Percentiles rank a stretch among this genome's conserved stretches.
Evolutionary conservation across 768 basidiomycete species (phyloP).

Genomic region (Leccinum variicolor): DNA sequence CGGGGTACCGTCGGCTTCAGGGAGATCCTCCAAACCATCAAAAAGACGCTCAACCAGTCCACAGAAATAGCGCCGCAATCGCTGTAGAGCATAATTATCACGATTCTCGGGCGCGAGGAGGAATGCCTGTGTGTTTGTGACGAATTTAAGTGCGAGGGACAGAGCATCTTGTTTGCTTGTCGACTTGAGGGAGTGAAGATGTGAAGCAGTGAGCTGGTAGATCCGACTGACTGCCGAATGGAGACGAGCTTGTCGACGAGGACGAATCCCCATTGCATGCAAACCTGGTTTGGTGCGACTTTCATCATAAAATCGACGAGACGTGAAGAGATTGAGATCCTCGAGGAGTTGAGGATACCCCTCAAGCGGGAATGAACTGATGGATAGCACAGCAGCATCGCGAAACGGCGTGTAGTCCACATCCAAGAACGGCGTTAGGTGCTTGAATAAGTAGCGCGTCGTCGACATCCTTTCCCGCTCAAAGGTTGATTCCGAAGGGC

Average conservation of each 20-base stretch:
- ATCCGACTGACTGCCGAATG: conserved; percentile 88
- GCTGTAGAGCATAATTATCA: conserved; percentile 74
- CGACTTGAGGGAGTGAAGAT: conserved; percentile 67
- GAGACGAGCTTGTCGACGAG: conserved; percentile 71
- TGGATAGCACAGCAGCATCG: conserved; percentile 82
- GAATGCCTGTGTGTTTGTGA: conserved; percentile 76
- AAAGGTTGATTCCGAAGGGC: conserved; percentile 68
- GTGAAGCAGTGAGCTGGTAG: conserved; percentile 80
- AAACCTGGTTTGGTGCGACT: conserved; percentile 45
- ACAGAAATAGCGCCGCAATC: conserved; percentile 87
- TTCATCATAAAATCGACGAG: conserved; percentile 80
- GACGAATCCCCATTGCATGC: conserved; percentile 47
- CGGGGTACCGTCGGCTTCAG: conserved; percentile 72
- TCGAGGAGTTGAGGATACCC: conserved; percentile 81
- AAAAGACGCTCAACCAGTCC: conserved; percentile 85
- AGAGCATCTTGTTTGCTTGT: conserved; percentile 70
- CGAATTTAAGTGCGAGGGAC: conserved; percentile 80
- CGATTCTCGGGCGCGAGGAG: conserved; percentile 69
- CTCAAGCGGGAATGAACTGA: conserved; percentile 78
- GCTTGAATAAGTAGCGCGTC: conserved; percentile 78
- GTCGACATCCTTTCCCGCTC: conserved; percentile 82
- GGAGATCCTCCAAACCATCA: conserved; percentile 64
- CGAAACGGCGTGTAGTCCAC: conserved; percentile 82
- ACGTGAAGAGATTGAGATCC: conserved; percentile 75
- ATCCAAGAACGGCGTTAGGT: conserved; percentile 83